Percentiles rank a stretch among this genome's conserved stretches.
Conservation (phyloP, 108 stramenopile species). For the Nitzschia palea region DNA sequence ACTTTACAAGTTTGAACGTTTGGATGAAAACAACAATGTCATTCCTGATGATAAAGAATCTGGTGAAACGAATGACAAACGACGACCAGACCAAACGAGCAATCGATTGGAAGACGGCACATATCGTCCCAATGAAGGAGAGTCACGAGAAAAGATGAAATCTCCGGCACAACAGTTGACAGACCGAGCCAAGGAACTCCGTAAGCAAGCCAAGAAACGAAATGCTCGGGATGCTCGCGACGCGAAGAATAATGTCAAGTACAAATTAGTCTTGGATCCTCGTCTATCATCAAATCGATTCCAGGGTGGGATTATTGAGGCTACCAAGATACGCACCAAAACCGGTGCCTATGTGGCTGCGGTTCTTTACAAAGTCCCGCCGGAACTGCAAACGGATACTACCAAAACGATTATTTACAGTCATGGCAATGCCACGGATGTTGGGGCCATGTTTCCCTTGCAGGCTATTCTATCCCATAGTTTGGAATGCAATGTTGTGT, state of each 20-base stretch:
- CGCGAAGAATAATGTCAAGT: constrained; percentile 53
- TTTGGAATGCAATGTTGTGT: constrained; percentile 71
- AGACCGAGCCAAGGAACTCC: constrained; percentile 58
- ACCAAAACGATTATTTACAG: constrained; percentile 83
- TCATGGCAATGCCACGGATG: constrained; percentile 91
- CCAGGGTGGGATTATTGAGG: constrained; percentile 44
- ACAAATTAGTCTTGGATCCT: constrained; percentile 53
- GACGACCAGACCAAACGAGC: constrained; percentile 16
- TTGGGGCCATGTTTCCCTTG: constrained; percentile 80
- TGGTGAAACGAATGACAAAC: constrained; percentile 12
- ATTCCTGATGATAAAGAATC: constrained; percentile 50
- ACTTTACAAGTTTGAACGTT: constrained; percentile 74
- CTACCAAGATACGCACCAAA: constrained; percentile 73
- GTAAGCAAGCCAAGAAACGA: constrained; percentile 62
- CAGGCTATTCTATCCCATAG: constrained; percentile 64
- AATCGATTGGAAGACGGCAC: constrained; percentile 18
- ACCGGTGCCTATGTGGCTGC: constrained; percentile 55
- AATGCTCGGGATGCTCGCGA: constrained; percentile 59
- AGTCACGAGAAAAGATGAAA: constrained; percentile 42
- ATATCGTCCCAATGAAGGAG: constrained; percentile 35
- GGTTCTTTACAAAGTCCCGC: constrained; percentile 59
- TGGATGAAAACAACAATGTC: constrained; percentile 46
- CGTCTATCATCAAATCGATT: constrained; percentile 43
- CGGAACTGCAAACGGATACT: constrained; percentile 13
- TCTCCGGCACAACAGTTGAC: constrained; percentile 67